Evolutionary conservation across 1,284 basidiomycete species (phyloP).

Genomic region (Heterobasidion irregulare): DNA sequence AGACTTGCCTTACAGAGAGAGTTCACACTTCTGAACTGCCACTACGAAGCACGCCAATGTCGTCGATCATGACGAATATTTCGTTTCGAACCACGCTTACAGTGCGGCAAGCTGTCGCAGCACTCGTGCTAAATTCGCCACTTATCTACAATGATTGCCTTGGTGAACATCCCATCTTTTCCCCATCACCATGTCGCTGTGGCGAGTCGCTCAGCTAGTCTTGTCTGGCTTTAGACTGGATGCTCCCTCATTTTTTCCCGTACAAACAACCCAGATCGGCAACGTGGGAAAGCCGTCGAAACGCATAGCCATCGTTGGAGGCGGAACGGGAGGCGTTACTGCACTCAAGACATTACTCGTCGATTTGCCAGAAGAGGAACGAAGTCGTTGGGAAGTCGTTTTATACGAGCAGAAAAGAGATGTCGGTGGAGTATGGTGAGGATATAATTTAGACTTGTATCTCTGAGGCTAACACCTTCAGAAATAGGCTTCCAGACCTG

Average conservation of each 20-base stretch:
- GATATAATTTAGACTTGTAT: not conserved
- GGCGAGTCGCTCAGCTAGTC: not conserved
- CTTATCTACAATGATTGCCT: not conserved
- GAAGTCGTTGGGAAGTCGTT: slow-evolving; percentile 34
- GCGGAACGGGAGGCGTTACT: slow-evolving; percentile 45
- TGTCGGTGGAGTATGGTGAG: slow-evolving; percentile 44
- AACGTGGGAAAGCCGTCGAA: slow-evolving; percentile 19
- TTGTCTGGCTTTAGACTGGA: not conserved
- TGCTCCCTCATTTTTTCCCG: not conserved
- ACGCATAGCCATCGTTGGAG: slow-evolving; percentile 44
- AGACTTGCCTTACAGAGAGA: too few relatives aligned
- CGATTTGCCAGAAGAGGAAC: slow-evolving; percentile 32
- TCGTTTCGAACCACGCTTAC: not conserved
- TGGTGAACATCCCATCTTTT: not conserved
- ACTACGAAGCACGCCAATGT: slow-evolving; percentile 5
- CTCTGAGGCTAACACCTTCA: not conserved
- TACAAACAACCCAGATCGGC: not conserved
- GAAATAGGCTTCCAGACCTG: slow-evolving; percentile 33
- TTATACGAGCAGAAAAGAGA: slow-evolving; percentile 42
- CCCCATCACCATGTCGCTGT: not conserved
- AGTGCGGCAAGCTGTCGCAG: not conserved
- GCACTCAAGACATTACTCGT: slow-evolving; percentile 37
- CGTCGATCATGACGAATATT: slow-evolving; percentile 2
- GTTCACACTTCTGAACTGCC: not conserved
- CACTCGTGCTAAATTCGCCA: not conserved